Base-by-base conservation (phyloP, 1,284 basidiomycete species). In the Boletellus deceptivus region DNA sequence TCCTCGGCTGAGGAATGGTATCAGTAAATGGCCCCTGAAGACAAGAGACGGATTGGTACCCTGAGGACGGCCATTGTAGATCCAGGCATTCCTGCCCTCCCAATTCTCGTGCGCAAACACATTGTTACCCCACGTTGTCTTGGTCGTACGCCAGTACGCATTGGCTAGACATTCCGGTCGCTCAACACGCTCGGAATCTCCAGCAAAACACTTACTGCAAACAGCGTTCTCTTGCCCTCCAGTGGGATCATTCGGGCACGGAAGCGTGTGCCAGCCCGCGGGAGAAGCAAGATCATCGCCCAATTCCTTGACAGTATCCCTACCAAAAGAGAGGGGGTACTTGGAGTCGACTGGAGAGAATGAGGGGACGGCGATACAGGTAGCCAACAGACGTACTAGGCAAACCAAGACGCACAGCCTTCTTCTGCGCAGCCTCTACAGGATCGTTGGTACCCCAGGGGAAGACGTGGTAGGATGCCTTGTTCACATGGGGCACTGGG, bases 71-170 rank as follows among this genome's bases (percentile, higher is more conserved):
- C 85, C 84, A 72, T 96, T 96, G 63, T 75, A 57, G 36, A 89
- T 68, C 80, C 83, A 96, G 40, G 72, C 66, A 64, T 87, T 88
- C 60, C 76, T 78, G 29, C 94, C 94, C 55, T 90, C 86, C 89
- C 91, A 91, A 68, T 93, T 89, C 78, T 92, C 91, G 57, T 93
- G 91, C 1, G 90, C 86, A 57, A 91, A 90, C 48, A 88, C 89
- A 64, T 96, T 96, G 79, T 96, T 96, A 49, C 94, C 94, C 75
- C 83, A 86, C 0, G 93, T 96, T 8, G 84, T 89, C 33, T 84
- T 83, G 46, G 86, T 89, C 63, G 86, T 87, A 55, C 80, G 72
- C 67, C 74, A 83, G 64, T 47, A 47, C 6, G 63, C 72, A 74
- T 40, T 63, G 22, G 43, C 52, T 61, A 31, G 16, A 39, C 2